Evolutionary conservation across 768 basidiomycete genomes (phyloP), one percentile per base, ranked within the genome.

Genomic region (Mycena polygramma): DNA sequence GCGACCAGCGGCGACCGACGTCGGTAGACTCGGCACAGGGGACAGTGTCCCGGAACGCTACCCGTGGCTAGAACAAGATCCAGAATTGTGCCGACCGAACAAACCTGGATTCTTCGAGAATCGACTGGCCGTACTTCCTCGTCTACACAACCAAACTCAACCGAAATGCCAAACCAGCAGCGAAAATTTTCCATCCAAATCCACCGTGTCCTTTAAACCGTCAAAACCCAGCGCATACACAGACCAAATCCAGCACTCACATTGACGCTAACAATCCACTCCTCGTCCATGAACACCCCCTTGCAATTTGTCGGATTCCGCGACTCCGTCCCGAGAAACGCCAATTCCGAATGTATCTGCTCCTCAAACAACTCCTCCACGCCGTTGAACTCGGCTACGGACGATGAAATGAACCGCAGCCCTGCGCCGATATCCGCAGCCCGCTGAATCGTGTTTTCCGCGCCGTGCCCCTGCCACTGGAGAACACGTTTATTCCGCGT

Each of bases 271-370:
- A 85, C 55, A 10, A 85, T 71, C 71, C 83, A 78, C 66, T 84
- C 81, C 70, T 85, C 84, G 45, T 85, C 84, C 75, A 85, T 75
- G 53, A 85, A 69, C 22, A 84, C 73, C 3, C 81, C 82, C 53
- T 79, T 74, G 66, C 77, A 84, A 0, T 52, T 30, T 35, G 73
- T 75, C 14, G 36, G 10, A 7, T 54, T 36, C 13, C 62, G 59
- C 1, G 73, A 66, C 8, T 71, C 51, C 57, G 66, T 75, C 5
- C 63, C 71, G 5, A 79, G 74, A 64, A 78, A 84, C 4, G 79
- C 79, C 52, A 85, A 55, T 10, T 63, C 51, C 43, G 78, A 76
- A 37, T 53, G 54, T 0, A 82, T 78, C 5, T 52, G 53, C 51
- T 77, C 78, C n/a, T 63, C 59, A 68, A 82, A 83, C n/a, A 74